phyloP scores from a whole-genome alignment of 177 flowering plant genomes.

The Vitis hybrid region DNA sequence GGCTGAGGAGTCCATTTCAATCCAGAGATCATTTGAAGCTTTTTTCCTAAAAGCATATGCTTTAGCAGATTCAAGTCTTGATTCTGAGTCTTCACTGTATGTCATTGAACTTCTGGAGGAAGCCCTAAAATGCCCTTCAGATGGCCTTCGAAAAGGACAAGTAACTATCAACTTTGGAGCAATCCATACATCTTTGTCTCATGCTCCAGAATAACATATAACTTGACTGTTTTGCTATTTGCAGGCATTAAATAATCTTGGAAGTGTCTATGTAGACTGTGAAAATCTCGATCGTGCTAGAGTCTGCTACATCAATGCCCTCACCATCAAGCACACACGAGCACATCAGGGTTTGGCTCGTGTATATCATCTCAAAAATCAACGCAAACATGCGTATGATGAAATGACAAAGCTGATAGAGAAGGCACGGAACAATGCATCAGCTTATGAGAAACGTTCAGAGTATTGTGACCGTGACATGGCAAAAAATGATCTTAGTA shows the following conservation, averaged over 20 bases:
- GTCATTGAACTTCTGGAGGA: constrained; percentile 76
- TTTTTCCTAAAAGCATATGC: constrained; percentile 94
- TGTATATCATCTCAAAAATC: constrained; percentile 73
- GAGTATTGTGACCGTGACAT: constrained; percentile 55
- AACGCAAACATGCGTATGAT: constrained; percentile 52
- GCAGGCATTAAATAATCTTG: constrained; percentile 91
- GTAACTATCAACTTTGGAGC: constrained; percentile 18
- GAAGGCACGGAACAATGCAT: constrained; percentile 51
- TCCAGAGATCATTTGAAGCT: constrained; percentile 94
- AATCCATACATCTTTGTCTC: not conserved
- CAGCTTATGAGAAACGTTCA: constrained; percentile 58
- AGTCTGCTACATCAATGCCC: constrained; percentile 80
- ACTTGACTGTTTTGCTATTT: constrained; percentile 11
- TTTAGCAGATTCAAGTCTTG: constrained; percentile 74
- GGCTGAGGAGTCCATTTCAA: constrained; percentile 67
- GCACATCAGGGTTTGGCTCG: constrained; percentile 97
- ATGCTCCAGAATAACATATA: not conserved
- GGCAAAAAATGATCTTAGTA: constrained; percentile 80
- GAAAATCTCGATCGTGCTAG: constrained; percentile 81
- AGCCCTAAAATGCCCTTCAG: constrained; percentile 93
- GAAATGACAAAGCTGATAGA: constrained; percentile 57
- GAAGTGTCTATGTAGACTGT: constrained; percentile 85
- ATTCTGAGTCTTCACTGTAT: constrained; percentile 52
- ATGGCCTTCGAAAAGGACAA: constrained; percentile 90
- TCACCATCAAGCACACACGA: constrained; percentile 86